phyloP scores from a whole-genome alignment of 2,329 filamentous ascomycete species.

The Pezicula neosporulosa region DNA sequence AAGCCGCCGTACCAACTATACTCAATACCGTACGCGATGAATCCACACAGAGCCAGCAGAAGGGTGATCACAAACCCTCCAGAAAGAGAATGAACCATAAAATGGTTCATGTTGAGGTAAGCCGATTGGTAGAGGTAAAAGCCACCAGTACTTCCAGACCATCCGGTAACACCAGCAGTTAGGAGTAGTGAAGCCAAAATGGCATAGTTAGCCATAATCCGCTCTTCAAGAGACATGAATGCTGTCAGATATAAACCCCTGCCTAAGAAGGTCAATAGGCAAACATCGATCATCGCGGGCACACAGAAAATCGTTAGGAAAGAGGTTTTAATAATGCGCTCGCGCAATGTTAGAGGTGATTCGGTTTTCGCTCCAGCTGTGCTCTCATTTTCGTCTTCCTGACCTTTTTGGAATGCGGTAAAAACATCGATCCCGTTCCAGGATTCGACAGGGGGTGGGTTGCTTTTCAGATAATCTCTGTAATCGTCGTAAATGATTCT shows the following conservation, averaged over 20 bases:
- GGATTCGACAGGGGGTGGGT: conserved; percentile 15
- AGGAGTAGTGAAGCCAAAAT: conserved; percentile 56
- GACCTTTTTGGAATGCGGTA: conserved; percentile 3
- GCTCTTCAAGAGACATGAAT: conserved; percentile 47
- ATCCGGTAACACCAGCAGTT: conserved; percentile 57
- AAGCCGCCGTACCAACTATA: conserved; percentile 42
- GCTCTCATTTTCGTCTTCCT: conserved; percentile 38
- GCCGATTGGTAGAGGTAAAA: conserved; percentile 58
- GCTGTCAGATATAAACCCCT: conserved; percentile 58
- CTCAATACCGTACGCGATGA: conserved; percentile 43
- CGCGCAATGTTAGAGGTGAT: conserved; percentile 20
- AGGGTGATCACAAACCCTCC: conserved; percentile 41
- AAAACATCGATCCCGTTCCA: conserved; percentile 10
- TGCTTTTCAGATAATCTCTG: conserved; percentile 37
- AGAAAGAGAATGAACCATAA: conserved; percentile 39
- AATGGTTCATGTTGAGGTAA: conserved; percentile 39
- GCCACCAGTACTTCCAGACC: conserved; percentile 60
- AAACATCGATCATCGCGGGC: conserved; percentile 57
- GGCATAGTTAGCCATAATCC: conserved; percentile 49
- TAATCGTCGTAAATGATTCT: conserved; percentile 36
- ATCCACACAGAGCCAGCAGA: conserved; percentile 37
- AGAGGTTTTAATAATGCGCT: conserved; percentile 46
- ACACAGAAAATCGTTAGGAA: conserved; percentile 59
- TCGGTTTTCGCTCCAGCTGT: conserved; percentile 32
- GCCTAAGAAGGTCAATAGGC: conserved; percentile 54